Percentiles rank a stretch among this genome's conserved stretches.
Conservation (phyloP, 805 yeast genomes). For the Tetrapisispora namnaoensis region DNA sequence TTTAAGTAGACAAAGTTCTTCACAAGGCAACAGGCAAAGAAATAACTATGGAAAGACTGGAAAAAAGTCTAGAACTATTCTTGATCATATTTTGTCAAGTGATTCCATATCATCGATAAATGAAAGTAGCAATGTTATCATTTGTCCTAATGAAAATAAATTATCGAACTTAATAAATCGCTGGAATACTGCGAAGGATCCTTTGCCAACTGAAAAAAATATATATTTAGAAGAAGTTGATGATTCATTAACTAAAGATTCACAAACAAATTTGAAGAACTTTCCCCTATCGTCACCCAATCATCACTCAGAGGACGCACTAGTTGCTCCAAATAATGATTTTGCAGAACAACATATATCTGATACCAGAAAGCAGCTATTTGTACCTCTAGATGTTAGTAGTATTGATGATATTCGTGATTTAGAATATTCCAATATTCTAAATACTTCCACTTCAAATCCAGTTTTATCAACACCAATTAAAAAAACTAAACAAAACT, state of each 20-base stretch:
- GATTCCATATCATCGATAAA: neutral
- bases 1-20: slow-evolving; percentile 2
- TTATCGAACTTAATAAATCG: neutral
- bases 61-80: neutral
- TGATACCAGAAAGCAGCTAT: neutral
- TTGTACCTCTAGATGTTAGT: neutral
- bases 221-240: neutral
- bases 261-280: slow-evolving; percentile 5
- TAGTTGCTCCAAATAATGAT: neutral
- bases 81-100: neutral
- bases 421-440: neutral
- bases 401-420: neutral
- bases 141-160: neutral
- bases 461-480: slow-evolving; percentile 1
- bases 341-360: neutral
- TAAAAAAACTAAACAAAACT: neutral
- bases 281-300: slow-evolving; percentile 13
- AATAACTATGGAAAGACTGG: neutral
- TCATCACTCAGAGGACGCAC: neutral
- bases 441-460: neutral
- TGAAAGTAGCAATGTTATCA: neutral
- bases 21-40: neutral
- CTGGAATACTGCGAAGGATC: neutral
- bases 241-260: neutral
- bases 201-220: neutral